Evolutionary conservation across 768 basidiomycete genomes (phyloP).

Genomic region (Peribolospora kevripleyi): DNA sequence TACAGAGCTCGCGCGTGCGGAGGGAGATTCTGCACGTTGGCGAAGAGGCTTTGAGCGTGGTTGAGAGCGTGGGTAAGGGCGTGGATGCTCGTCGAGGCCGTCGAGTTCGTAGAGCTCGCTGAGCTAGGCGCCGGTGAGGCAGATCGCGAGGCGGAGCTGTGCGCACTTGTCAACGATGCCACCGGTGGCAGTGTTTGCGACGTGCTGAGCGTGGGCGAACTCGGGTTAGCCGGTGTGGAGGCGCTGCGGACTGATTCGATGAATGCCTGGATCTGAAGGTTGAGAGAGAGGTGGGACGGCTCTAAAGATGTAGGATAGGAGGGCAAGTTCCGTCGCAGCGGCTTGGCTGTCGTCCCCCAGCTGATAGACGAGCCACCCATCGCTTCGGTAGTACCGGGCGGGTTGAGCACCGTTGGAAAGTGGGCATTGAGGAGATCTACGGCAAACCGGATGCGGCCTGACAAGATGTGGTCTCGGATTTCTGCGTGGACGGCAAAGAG

Average conservation of each 20-base stretch:
- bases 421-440: slow-evolving; percentile 38
- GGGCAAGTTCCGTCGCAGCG: not conserved
- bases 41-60: slow-evolving; percentile 36
- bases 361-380: not conserved
- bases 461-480: slow-evolving; percentile 42
- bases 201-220: not conserved
- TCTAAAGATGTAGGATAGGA: not conserved
- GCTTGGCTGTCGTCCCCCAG: not conserved
- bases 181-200: not conserved
- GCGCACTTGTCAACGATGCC: not conserved
- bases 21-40: slow-evolving; percentile 33
- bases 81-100: slow-evolving; percentile 2
- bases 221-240: slow-evolving; percentile 18
- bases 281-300: slow-evolving; percentile 52
- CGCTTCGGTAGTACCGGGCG: not conserved
- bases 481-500: slow-evolving; percentile 24
- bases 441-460: slow-evolving; percentile 51
- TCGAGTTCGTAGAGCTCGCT: not conserved
- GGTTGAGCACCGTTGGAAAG: slow-evolving; percentile 45
- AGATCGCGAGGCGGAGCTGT: not conserved
- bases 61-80: slow-evolving; percentile 16
- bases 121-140: not conserved
- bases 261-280: slow-evolving; percentile 67
- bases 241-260: slow-evolving; percentile 61
- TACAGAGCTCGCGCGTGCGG: slow-evolving; percentile 37